These are phyloP conservation scores for Clathrospora elynae DNA, from an alignment of 2,329 filamentous ascomycete species.

Conservation along the genomic window DNA sequence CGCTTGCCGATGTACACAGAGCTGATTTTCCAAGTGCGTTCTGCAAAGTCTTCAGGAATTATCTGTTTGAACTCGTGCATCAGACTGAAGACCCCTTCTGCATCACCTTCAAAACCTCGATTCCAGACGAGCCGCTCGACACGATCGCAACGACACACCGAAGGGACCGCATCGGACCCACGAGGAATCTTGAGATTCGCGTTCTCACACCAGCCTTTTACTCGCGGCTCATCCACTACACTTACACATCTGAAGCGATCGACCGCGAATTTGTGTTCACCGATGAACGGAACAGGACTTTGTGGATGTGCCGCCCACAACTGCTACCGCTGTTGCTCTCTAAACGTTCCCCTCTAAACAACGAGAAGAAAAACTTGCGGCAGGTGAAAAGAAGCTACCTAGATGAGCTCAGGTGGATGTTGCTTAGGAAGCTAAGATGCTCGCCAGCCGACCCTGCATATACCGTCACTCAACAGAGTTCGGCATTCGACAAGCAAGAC, in stretches of 20 bases:
- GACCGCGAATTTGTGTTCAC: slow-evolving; percentile 61
- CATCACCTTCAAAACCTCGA: slow-evolving; percentile 62
- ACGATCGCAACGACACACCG: slow-evolving; percentile 29
- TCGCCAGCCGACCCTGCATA: slow-evolving; percentile 49
- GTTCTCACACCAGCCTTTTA: slow-evolving; percentile 71
- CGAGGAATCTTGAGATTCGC: slow-evolving; percentile 59
- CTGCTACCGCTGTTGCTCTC: slow-evolving; percentile 49
- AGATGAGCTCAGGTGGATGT: slow-evolving; percentile 44
- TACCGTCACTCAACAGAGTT: slow-evolving; percentile 25
- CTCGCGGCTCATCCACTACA: slow-evolving; percentile 66
- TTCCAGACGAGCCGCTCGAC: slow-evolving; percentile 39
- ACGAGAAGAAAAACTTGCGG: slow-evolving; percentile 28
- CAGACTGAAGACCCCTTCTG: slow-evolving; percentile 52
- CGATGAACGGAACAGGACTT: slow-evolving; percentile 61
- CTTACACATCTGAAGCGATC: slow-evolving; percentile 65
- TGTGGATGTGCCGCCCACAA: slow-evolving; percentile 62
- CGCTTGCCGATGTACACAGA: not conserved
- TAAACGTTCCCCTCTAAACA: slow-evolving; percentile 38
- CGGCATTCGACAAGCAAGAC: slow-evolving; percentile 36
- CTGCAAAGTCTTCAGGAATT: slow-evolving; percentile 48
- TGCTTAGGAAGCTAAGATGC: slow-evolving; percentile 49
- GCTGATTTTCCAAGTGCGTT: slow-evolving; percentile 35
- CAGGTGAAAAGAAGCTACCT: slow-evolving; percentile 14
- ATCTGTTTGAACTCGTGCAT: slow-evolving; percentile 56
- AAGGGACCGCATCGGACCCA: slow-evolving; percentile 6